Conservation (phyloP, 441 rosid genomes). For the Dalechampia spathulata region DNA sequence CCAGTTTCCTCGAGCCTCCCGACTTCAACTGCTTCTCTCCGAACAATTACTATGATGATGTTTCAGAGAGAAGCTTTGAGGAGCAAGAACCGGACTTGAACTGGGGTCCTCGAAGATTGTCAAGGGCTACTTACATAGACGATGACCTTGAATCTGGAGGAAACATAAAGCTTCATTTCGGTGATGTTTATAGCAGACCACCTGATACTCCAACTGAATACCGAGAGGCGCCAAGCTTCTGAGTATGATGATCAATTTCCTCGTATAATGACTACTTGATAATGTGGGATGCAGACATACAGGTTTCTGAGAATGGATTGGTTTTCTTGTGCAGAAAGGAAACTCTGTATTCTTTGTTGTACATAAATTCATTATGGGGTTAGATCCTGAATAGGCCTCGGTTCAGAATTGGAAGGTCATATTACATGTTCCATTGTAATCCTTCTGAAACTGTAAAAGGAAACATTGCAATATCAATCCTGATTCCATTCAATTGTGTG, state of each 20-base stretch:
- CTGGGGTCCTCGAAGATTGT: constrained; percentile 31
- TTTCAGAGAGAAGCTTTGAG: constrained; percentile 52
- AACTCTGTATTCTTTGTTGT: constrained; percentile 49
- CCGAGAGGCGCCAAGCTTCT: constrained; percentile 20
- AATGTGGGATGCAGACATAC: constrained; percentile 21
- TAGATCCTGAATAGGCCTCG: constrained; percentile 22
- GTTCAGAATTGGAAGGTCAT: constrained; percentile 15
- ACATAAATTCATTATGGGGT: constrained; percentile 47
- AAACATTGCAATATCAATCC: constrained; percentile 14
- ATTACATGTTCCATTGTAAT: constrained; percentile 7
- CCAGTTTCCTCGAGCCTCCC: constrained; percentile 93
- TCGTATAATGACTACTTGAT: constrained; percentile 4
- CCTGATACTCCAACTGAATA: constrained; percentile 41
- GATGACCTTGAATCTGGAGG: constrained; percentile 56
- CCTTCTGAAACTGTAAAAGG: constrained; percentile 28
- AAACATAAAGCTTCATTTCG: constrained; percentile 65
- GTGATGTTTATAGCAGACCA: constrained; percentile 65
- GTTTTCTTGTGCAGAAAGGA: constrained; percentile 14
- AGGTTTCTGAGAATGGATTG: constrained; percentile 26
- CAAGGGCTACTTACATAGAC: constrained; percentile 40
- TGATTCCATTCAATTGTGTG: constrained; percentile 9
- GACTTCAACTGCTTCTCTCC: constrained; percentile 41
- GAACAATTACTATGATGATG: constrained; percentile 29
- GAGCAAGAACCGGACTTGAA: constrained; percentile 39
- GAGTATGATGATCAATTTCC: constrained; percentile 2